Evolutionary conservation across 2,329 filamentous ascomycete species (phyloP), one percentile per base, ranked within the genome.

Genomic region (Monilinia fructigena): DNA sequence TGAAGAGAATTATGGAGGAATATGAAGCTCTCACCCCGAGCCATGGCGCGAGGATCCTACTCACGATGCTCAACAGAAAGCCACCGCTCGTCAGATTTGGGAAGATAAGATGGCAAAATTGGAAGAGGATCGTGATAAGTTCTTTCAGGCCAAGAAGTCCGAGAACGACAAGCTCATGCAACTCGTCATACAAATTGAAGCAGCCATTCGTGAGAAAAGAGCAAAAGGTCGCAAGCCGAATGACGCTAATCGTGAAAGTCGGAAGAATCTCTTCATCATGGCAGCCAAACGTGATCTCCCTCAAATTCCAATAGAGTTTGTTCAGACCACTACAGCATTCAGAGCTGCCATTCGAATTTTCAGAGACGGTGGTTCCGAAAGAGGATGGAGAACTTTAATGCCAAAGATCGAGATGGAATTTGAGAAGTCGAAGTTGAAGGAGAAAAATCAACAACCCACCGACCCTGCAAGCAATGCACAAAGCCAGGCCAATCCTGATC

Each of bases 291-390:
- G 72, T 38, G 73, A 76, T 28, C 66, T 75, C 8, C 70, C 72
- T 1, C 66, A 75, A 35, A 72, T 76, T 40, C 68, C 68, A 14
- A 60, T 55, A 8, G 67, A 69, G 2, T 76, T 75, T 48, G 69
- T 76, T n/a, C 35, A 70, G 31, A 67, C 58, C 3, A 68, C 67
- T 12, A 70, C 69, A 47, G 59, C 70, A 23, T 76, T 69, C 67
- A 75, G 74, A 64, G 74, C 70, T 59, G 74, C 75, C 8, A 72
- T 69, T 45, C 72, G 74, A 38, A 74, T 76, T 28, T 75, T 72
- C 55, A 69, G 74, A 48, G 72, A 75, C 63, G 54, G 61, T 42
- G 74, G 75, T 55, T 74, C 73, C 2, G 74, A 76, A 59, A 71
- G 75, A 59, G 72, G 73, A 14, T 76, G 74, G 74, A 68, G 70